Percentiles rank a stretch among this genome's conserved stretches.
Conservation (phyloP, 768 basidiomycete genomes). For the Coprinopsis strossmayeri region DNA sequence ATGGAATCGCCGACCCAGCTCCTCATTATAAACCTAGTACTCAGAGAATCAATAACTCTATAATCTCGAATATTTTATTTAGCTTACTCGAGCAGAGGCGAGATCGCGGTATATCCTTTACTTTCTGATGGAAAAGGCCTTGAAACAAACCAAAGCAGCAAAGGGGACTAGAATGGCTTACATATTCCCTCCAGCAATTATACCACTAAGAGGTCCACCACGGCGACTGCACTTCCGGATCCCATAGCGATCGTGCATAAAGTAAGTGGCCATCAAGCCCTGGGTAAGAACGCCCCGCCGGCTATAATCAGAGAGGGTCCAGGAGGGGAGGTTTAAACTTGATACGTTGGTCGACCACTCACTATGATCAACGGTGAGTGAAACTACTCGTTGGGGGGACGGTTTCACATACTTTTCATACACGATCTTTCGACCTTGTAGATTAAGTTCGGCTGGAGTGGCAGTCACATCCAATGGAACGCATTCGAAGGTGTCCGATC, state of each 20-base stretch:
- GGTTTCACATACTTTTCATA: no score
- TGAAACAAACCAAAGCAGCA: neutral
- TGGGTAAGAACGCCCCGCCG: neutral
- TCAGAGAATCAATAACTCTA: neutral
- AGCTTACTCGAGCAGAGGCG: conserved; percentile 10
- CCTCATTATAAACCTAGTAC: conserved; percentile 13
- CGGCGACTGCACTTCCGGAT: no score
- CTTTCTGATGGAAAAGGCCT: neutral
- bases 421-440: no score
- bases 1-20: conserved; percentile 14
- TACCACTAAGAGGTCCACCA: neutral
- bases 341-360: neutral
- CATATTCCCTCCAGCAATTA: conserved; percentile 12
- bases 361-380: no score
- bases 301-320: neutral
- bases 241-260: neutral
- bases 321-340: neutral
- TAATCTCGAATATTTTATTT: no score
- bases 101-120: conserved; percentile 15
- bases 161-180: neutral
- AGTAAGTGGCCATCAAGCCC: neutral
- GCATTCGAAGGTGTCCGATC: neutral
- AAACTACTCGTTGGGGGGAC: no score
- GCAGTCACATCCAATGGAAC: no score
- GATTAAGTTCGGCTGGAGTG: no score